Conservation (phyloP, 2,329 filamentous ascomycete genomes). For the Zasmidium citrigriseum region DNA sequence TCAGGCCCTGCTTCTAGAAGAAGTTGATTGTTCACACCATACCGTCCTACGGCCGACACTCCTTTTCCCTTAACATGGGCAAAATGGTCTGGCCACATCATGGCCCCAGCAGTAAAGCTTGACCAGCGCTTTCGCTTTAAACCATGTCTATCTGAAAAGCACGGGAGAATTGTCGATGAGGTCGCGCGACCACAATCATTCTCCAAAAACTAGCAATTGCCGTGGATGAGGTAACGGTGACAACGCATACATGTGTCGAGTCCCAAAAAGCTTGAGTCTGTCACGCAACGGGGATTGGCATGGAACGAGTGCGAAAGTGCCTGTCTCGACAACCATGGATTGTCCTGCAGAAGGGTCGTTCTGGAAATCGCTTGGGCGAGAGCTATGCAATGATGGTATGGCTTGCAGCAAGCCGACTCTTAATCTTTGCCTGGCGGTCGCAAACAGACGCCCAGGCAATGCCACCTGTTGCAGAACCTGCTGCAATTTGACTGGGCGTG, state of each 20-base stretch:
- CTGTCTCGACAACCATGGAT: neutral
- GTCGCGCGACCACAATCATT: too few species aligned
- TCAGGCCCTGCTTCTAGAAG: too few species aligned
- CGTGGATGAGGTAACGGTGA: neutral
- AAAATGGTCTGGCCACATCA: too few species aligned
- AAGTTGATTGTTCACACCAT: too few species aligned
- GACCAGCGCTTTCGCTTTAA: too few species aligned
- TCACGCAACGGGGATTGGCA: neutral
- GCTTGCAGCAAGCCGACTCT: slow-evolving; percentile 1
- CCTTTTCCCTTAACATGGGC: too few species aligned
- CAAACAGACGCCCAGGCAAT: neutral
- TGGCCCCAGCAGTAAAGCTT: too few species aligned
- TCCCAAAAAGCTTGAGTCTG: neutral
- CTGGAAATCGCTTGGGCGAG: slow-evolving; percentile 1
- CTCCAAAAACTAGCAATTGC: too few species aligned
- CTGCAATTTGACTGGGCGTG: slow-evolving; percentile 1
- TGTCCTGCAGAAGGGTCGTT: neutral
- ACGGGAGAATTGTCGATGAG: too few species aligned
- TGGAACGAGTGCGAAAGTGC: neutral
- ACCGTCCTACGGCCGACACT: too few species aligned
- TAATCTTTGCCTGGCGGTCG: neutral
- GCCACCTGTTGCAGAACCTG: neutral
- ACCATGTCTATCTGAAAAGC: too few species aligned
- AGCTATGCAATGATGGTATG: slow-evolving; percentile 6
- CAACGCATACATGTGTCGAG: slow-evolving; percentile 7